Evolutionary conservation across 129 eudicot genomes (phyloP).

Genomic region (Flaveria bidentis): DNA sequence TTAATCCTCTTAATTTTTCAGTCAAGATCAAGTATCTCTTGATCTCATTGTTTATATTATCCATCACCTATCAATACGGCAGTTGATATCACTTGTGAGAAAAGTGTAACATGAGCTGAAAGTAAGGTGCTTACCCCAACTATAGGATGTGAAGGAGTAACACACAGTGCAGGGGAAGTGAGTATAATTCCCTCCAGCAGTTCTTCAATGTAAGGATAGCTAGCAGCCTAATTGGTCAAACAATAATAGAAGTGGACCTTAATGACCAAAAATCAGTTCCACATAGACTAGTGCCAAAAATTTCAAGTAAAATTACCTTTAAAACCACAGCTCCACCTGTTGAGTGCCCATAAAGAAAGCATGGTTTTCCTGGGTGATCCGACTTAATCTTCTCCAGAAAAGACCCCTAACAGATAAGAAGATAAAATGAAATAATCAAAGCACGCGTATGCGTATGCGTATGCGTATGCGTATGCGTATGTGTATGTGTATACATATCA

Average conservation of each 20-base stretch:
- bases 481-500: neutral
- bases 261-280: neutral
- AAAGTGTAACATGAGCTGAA: neutral
- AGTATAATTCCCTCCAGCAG: constrained; percentile 81
- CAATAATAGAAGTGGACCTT: constrained; percentile 7
- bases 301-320: constrained; percentile 49
- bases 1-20: neutral
- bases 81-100: neutral
- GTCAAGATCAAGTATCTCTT: neutral
- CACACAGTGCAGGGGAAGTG: constrained; percentile 97
- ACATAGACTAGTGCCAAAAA: neutral
- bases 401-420: constrained; percentile 52
- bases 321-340: constrained; percentile 96
- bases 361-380: constrained; percentile 87
- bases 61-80: neutral
- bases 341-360: constrained; percentile 94
- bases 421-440: neutral
- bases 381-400: constrained; percentile 72
- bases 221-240: constrained; percentile 64
- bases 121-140: constrained; percentile 69
- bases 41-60: neutral
- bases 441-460: neutral
- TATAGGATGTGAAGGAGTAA: constrained; percentile 93
- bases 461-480: neutral
- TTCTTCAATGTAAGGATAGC: constrained; percentile 72